These are phyloP conservation scores for Aspergillus sp. DNA, from an alignment of 2,329 filamentous ascomycete genomes.

Conservation along the genomic window DNA sequence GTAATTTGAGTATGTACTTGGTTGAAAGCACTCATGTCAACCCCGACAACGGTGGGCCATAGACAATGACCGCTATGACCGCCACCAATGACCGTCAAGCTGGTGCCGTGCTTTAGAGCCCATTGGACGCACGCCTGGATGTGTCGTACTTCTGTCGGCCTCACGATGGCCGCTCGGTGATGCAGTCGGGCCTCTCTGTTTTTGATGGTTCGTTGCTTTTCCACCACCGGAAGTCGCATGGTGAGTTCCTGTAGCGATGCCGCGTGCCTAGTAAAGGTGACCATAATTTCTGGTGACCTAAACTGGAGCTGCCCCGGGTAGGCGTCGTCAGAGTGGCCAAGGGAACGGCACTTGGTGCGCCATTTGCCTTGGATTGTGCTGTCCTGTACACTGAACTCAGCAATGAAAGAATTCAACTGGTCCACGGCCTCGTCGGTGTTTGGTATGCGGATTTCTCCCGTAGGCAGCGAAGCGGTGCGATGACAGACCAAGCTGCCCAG, in stretches of 20 bases:
- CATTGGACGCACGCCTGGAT: slow-evolving; percentile 58
- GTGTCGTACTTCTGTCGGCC: slow-evolving; percentile 49
- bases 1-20: slow-evolving; percentile 44
- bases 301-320: slow-evolving; percentile 48
- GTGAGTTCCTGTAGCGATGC: slow-evolving; percentile 45
- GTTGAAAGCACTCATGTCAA: slow-evolving; percentile 61
- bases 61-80: slow-evolving; percentile 62
- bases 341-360: slow-evolving; percentile 54
- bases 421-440: slow-evolving; percentile 51
- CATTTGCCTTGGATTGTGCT: slow-evolving; percentile 41
- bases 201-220: slow-evolving; percentile 16
- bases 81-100: slow-evolving; percentile 57
- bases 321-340: slow-evolving; percentile 41
- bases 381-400: slow-evolving; percentile 45
- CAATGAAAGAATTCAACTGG: slow-evolving; percentile 53
- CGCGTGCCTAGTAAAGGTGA: slow-evolving; percentile 50
- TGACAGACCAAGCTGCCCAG: slow-evolving; percentile 52
- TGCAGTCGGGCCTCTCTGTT: slow-evolving; percentile 52
- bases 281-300: slow-evolving; percentile 51
- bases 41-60: slow-evolving; percentile 51
- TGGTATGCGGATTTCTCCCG: slow-evolving; percentile 43
- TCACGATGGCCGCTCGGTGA: slow-evolving; percentile 46
- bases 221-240: slow-evolving; percentile 37
- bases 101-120: slow-evolving; percentile 49
- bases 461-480: slow-evolving; percentile 48